phyloP scores from a whole-genome alignment of 176 grass and related monocot species.

The Aegilops speltoides region DNA sequence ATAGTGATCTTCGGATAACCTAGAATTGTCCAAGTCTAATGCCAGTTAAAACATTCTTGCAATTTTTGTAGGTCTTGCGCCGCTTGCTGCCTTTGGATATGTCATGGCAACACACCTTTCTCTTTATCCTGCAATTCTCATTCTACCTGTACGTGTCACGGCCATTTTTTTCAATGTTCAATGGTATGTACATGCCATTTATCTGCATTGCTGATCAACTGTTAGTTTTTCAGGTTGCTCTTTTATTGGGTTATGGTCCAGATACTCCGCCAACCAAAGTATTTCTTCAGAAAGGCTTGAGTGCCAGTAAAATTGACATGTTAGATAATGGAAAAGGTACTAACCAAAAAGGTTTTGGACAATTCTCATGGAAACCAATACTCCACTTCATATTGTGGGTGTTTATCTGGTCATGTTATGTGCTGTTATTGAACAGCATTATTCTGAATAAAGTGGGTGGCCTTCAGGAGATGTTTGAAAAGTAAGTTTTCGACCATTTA shows the following conservation, averaged over 20 bases:
- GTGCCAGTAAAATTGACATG: constrained; percentile 16
- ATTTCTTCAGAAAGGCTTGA: constrained; percentile 50
- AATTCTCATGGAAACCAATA: constrained; percentile 59
- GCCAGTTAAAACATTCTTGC: background rate
- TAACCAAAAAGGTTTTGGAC: constrained; percentile 22
- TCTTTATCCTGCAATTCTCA: constrained; percentile 85
- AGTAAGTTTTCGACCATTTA: constrained; percentile 48
- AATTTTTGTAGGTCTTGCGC: constrained; percentile 60
- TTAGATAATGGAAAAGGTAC: constrained; percentile 25
- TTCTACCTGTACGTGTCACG: constrained; percentile 66
- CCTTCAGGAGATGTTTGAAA: constrained; percentile 85
- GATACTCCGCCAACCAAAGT: constrained; percentile 78
- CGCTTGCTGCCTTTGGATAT: constrained; percentile 96
- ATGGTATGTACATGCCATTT: background rate
- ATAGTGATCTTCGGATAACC: background rate
- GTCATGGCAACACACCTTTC: constrained; percentile 86
- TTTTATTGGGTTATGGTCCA: constrained; percentile 81
- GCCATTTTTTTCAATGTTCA: constrained; percentile 4
- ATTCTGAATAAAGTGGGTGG: constrained; percentile 69
- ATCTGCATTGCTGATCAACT: background rate
- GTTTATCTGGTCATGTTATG: constrained; percentile 68
- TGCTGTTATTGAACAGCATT: constrained; percentile 67
- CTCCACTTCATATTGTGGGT: constrained; percentile 70
- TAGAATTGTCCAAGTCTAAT: constrained; percentile 29
- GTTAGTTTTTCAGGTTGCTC: constrained; percentile 57